Conservation (phyloP, 495 filamentous ascomycete species). For the Polyplosphaeria fusca region DNA sequence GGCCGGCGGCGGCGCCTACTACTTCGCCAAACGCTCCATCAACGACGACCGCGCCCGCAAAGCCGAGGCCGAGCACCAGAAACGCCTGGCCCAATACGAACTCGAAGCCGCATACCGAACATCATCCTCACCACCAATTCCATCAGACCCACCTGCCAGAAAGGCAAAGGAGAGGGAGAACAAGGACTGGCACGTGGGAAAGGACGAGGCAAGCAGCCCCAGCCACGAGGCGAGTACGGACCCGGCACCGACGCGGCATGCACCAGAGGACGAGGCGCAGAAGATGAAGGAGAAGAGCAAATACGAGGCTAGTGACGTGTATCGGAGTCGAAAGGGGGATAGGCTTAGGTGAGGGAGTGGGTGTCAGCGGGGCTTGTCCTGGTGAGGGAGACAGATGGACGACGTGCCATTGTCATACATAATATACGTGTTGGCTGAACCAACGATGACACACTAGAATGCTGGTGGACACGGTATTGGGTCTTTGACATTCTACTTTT, state of each 20-base stretch:
- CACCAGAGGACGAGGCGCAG: conserved; percentile 67
- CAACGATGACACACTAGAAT: too few species aligned
- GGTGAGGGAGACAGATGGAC: too few species aligned
- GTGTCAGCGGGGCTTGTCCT: too few species aligned
- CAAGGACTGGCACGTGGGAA: conserved; percentile 6
- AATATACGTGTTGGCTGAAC: too few species aligned
- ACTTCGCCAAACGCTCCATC: conserved; percentile 92
- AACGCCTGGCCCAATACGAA: conserved; percentile 19
- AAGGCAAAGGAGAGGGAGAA: conserved; percentile 1
- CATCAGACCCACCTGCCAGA: neutral
- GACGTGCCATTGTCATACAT: too few species aligned
- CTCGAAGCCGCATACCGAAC: conserved; percentile 19
- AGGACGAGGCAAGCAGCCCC: conserved; percentile 68
- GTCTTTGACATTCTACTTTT: too few species aligned
- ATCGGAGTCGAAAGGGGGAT: conserved; percentile 73
- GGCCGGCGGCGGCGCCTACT: conserved; percentile 88
- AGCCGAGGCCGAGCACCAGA: conserved; percentile 56
- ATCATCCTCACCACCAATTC: neutral
- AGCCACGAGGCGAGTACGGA: conserved; percentile 74
- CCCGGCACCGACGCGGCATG: conserved; percentile 83
- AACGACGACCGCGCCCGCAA: conserved; percentile 77
- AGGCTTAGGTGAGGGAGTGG: conserved; percentile 75
- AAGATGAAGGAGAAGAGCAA: conserved; percentile 77
- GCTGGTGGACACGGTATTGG: too few species aligned
- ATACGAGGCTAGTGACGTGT: conserved; percentile 78